Evolutionary conservation across 164 flowering plant genomes (phyloP).

Genomic region (Annona squamosa): DNA sequence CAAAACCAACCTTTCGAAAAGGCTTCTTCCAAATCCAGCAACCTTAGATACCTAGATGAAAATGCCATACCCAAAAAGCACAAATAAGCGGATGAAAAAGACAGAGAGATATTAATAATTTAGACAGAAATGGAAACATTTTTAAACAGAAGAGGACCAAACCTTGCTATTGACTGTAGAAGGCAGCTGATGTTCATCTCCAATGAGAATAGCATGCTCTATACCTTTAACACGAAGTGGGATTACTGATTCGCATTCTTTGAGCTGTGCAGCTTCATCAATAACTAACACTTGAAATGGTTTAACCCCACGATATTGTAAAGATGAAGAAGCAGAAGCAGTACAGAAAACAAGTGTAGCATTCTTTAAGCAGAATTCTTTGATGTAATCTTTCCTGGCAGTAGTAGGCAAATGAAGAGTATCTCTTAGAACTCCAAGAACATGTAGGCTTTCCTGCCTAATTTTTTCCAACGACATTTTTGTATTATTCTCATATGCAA

Average conservation of each 20-base stretch:
- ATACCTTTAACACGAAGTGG: slow-evolving; percentile 40
- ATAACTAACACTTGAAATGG: slow-evolving; percentile 30
- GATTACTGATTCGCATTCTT: slow-evolving; percentile 48
- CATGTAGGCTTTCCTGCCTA: slow-evolving; percentile 24
- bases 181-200: slow-evolving; percentile 51
- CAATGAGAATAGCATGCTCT: slow-evolving; percentile 37
- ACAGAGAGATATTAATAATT: background rate
- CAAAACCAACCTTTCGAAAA: slow-evolving; percentile 34
- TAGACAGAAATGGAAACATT: background rate
- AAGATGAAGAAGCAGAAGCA: slow-evolving; percentile 25
- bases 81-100: background rate
- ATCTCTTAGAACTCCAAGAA: slow-evolving; percentile 19
- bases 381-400: slow-evolving; percentile 5
- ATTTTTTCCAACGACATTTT: slow-evolving; percentile 1
- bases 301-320: slow-evolving; percentile 10
- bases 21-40: slow-evolving; percentile 38
- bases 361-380: slow-evolving; percentile 18
- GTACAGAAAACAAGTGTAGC: slow-evolving; percentile 45
- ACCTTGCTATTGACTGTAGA: slow-evolving; percentile 49
- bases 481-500: background rate
- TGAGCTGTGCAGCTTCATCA: slow-evolving; percentile 58
- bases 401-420: slow-evolving; percentile 26
- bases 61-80: background rate
- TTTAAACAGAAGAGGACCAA: background rate
- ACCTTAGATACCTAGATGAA: slow-evolving; percentile 16